Evolutionary conservation across 2,329 filamentous ascomycete genomes (phyloP).

Genomic region (Cytospora mali): DNA sequence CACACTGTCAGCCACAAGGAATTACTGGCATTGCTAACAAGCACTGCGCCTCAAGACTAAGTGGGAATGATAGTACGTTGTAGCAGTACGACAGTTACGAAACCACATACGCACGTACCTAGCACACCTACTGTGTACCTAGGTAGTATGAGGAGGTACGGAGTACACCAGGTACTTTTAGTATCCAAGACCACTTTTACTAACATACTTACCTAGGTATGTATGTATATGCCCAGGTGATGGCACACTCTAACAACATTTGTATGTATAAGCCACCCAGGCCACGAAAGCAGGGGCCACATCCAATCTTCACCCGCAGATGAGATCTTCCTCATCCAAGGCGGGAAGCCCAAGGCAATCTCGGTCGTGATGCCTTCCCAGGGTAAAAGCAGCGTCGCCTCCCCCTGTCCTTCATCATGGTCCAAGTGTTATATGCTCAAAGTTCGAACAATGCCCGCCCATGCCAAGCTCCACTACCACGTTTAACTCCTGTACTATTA

Average conservation of each 20-base stretch:
- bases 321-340: neutral
- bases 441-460: constrained; percentile 3
- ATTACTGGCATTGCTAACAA: neutral
- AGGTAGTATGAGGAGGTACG: too few species aligned
- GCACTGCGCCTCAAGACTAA: neutral
- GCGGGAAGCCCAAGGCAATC: constrained; percentile 9
- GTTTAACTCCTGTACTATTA: too few species aligned
- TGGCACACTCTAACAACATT: too few species aligned
- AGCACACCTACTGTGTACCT: too few species aligned
- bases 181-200: too few species aligned
- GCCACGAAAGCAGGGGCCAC: neutral
- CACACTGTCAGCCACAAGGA: neutral
- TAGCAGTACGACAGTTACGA: too few species aligned
- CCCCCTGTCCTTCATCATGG: constrained; percentile 4
- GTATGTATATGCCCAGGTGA: too few species aligned
- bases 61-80: neutral
- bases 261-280: too few species aligned
- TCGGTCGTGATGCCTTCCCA: constrained; percentile 16
- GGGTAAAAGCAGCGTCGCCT: neutral
- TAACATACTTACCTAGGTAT: too few species aligned
- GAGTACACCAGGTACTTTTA: too few species aligned
- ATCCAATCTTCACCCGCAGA: neutral
- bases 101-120: too few species aligned
- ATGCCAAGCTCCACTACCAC: neutral
- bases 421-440: neutral